phyloP scores from a whole-genome alignment of 2,329 filamentous ascomycete genomes.

The Colletotrichum gloeosporioides region DNA sequence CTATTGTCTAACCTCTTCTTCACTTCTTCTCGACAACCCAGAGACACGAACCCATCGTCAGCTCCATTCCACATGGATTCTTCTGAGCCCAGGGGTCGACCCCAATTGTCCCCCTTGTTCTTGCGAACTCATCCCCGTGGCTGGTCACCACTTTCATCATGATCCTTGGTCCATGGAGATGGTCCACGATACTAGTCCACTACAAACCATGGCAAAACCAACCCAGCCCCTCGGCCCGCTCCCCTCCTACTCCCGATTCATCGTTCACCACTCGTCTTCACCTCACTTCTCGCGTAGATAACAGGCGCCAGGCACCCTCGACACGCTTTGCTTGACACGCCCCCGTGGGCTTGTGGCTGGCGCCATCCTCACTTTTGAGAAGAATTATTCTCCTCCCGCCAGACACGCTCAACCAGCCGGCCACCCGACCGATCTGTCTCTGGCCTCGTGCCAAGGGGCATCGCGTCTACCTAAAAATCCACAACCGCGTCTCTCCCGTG shows the following conservation, averaged over 20 bases:
- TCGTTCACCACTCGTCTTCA: background rate
- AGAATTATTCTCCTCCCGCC: background rate
- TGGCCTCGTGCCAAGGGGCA: background rate
- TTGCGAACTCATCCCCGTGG: background rate
- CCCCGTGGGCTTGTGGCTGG: background rate
- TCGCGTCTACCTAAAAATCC: background rate
- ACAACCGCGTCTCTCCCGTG: background rate
- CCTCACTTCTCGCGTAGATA: background rate
- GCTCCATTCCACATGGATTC: background rate
- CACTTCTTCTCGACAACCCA: background rate
- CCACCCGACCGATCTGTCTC: background rate
- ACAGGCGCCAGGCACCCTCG: background rate
- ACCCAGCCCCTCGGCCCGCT: slow-evolving; percentile 9
- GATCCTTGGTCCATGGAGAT: background rate
- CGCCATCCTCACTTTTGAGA: background rate
- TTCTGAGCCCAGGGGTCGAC: background rate
- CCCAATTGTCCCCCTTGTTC: slow-evolving; percentile 14
- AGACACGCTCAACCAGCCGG: background rate
- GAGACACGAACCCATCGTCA: background rate
- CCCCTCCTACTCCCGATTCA: background rate
- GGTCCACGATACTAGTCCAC: background rate
- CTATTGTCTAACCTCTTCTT: background rate
- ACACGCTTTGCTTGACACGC: background rate
- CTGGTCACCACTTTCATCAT: background rate
- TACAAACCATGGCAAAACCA: slow-evolving; percentile 1